Evolutionary conservation across 352 stramenopile genomes (phyloP), one percentile per base, ranked within the genome.

Genomic region (Pythium vanterpoolii): DNA sequence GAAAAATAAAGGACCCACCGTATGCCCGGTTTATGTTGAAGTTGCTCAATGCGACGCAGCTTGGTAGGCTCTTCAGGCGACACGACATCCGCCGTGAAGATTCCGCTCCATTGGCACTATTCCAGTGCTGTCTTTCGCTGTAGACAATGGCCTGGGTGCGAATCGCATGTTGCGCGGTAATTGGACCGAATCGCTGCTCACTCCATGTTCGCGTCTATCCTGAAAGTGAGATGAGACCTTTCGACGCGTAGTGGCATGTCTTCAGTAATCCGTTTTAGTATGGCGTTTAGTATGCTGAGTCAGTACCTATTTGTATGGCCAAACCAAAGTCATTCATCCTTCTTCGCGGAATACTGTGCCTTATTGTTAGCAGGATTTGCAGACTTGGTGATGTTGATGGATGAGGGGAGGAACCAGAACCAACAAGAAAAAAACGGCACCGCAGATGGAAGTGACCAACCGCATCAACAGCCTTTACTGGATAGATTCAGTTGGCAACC

Each of bases 221-320:
- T 58, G 16, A 26, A 48, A 44, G 33, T 30, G 30, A 55, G 46
- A 55, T 50, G 44, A 46, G 54, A 54, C 16, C 26, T 34, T 42
- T 33, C 11, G 33, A 18, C 16, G 11, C 10, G 33, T 14, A 38
- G 10, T 6, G 5, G 16, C 2, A 38, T 9, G 33, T 38, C 4
- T 16, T 44, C 28, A 52, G 47, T 64, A 64, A 64, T 64, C 57
- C 7, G 24, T 14, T 16, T 47, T 53, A 57, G 27, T 60, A 57
- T 65, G 28, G 58, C 30, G 58, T 60, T 65, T 65, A 60, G 58
- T 65, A 65, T 65, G n/a, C 23, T n/a, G n/a, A n/a, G n/a, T n/a
- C 38, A 3, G 26, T 49, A 42, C 28, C 30, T 8, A 14, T 51
- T 3, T 56, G 47, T 19, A 52, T 57, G 56, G 56, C 46, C 56